phyloP scores from a whole-genome alignment of 1,284 basidiomycete species.

The Cryptococcus neoformans region DNA sequence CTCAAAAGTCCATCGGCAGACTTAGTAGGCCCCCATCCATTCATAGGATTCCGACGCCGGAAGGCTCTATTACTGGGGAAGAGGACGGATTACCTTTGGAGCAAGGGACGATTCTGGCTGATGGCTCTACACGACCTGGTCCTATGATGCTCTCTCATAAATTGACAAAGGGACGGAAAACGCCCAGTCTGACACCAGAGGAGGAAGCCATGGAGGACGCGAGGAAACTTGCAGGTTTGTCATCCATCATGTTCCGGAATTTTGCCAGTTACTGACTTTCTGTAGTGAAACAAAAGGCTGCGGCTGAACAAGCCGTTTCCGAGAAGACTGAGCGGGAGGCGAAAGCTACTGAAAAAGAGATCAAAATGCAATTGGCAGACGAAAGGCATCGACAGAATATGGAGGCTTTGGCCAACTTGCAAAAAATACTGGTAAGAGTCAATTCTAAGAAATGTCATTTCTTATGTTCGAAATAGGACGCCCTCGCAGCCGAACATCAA shows the following conservation, averaged over 20 bases:
- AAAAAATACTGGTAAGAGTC: conserved; percentile 30
- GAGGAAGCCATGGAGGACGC: conserved; percentile 35
- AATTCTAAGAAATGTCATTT: neutral
- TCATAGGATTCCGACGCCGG: conserved; percentile 2
- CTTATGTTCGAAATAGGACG: conserved; percentile 21
- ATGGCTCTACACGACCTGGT: neutral
- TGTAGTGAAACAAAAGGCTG: conserved; percentile 41
- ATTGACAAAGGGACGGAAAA: conserved; percentile 23
- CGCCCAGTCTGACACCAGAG: conserved; percentile 7
- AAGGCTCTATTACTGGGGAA: conserved; percentile 5
- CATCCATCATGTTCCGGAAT: neutral
- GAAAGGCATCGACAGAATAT: conserved; percentile 37
- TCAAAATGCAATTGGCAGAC: conserved; percentile 36
- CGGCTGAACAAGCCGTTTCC: conserved; percentile 36
- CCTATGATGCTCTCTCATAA: neutral
- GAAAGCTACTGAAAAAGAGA: conserved; percentile 19
- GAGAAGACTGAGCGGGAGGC: conserved; percentile 34
- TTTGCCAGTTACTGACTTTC: neutral
- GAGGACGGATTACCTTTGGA: conserved; percentile 1
- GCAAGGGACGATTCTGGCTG: neutral
- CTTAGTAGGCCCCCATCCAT: conserved; percentile 5
- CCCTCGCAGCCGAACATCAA: conserved; percentile 34
- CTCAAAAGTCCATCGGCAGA: conserved; percentile 6
- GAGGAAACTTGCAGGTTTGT: conserved; percentile 38
- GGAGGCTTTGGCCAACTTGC: conserved; percentile 36